Conservation (phyloP, 2,329 filamentous ascomycete genomes). For the Cladosporium oxysporum region DNA sequence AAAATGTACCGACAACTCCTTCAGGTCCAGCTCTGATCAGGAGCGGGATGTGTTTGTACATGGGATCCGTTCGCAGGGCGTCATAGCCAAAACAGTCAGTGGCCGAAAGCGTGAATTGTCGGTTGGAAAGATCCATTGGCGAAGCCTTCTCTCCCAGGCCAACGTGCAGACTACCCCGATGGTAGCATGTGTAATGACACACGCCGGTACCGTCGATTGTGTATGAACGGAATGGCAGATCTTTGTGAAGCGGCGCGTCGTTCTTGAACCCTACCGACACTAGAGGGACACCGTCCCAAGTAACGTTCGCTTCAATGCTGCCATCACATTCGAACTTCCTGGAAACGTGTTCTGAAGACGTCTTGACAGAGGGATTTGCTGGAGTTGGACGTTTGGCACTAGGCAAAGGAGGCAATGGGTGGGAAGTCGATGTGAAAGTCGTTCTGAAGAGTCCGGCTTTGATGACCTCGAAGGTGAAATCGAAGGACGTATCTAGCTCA, state of each 20-base stretch:
- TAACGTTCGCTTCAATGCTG: conserved; percentile 55
- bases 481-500: conserved; percentile 45
- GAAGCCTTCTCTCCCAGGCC: conserved; percentile 72
- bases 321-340: neutral
- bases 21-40: conserved; percentile 67
- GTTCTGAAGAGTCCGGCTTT: conserved; percentile 66
- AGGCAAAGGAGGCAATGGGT: conserved; percentile 66
- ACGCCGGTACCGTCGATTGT: conserved; percentile 62
- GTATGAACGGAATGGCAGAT: conserved; percentile 68
- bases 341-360: neutral
- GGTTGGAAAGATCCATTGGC: conserved; percentile 69
- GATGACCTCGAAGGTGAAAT: conserved; percentile 65
- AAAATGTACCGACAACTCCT: conserved; percentile 68
- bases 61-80: conserved; percentile 67
- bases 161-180: conserved; percentile 64
- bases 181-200: conserved; percentile 66
- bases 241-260: conserved; percentile 58
- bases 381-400: conserved; percentile 52
- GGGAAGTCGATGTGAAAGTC: conserved; percentile 62
- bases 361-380: conserved; percentile 32
- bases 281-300: conserved; percentile 61
- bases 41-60: conserved; percentile 75
- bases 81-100: conserved; percentile 76
- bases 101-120: conserved; percentile 66
- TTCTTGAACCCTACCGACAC: conserved; percentile 58